Evolutionary conservation across 257 asterid species (phyloP).

Genomic region (Ilex asprella): DNA sequence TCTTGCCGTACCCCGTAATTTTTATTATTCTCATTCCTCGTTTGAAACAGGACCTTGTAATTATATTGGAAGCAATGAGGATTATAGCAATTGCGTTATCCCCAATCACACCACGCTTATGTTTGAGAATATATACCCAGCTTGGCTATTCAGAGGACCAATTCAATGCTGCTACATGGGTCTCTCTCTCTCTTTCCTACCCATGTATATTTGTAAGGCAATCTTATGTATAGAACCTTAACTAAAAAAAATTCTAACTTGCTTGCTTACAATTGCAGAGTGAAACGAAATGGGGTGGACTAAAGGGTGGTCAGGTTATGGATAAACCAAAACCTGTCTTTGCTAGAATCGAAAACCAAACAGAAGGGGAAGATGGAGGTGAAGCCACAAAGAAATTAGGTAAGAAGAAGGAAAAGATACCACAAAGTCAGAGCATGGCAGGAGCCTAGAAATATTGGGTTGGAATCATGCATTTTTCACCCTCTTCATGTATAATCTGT

Average conservation of each 20-base stretch:
- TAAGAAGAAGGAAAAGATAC: constrained; percentile 40
- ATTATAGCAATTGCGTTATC: constrained; percentile 75
- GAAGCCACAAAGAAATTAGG: constrained; percentile 37
- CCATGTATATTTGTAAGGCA: background rate
- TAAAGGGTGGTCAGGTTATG: constrained; percentile 63
- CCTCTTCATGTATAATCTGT: too few relatives aligned
- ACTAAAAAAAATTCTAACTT: background rate
- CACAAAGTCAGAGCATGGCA: constrained; percentile 32
- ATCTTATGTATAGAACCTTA: background rate
- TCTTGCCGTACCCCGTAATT: too few relatives aligned
- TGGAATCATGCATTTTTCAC: too few relatives aligned
- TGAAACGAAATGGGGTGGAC: constrained; percentile 87
- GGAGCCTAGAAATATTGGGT: constrained; percentile 39
- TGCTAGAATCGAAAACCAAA: constrained; percentile 60
- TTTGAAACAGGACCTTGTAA: constrained; percentile 56
- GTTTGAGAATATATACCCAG: constrained; percentile 67
- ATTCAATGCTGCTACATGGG: constrained; percentile 71
- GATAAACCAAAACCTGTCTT: constrained; percentile 75
- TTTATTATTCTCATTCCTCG: constrained; percentile 3
- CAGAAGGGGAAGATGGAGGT: constrained; percentile 27
- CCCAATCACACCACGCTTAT: constrained; percentile 74
- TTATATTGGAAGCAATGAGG: constrained; percentile 71
- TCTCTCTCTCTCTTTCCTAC: constrained; percentile 32
- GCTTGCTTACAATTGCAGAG: constrained; percentile 35
- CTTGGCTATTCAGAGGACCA: constrained; percentile 82